Conservation (phyloP, 192 early-diverging fungal species). For the Lobosporangium transversale region DNA sequence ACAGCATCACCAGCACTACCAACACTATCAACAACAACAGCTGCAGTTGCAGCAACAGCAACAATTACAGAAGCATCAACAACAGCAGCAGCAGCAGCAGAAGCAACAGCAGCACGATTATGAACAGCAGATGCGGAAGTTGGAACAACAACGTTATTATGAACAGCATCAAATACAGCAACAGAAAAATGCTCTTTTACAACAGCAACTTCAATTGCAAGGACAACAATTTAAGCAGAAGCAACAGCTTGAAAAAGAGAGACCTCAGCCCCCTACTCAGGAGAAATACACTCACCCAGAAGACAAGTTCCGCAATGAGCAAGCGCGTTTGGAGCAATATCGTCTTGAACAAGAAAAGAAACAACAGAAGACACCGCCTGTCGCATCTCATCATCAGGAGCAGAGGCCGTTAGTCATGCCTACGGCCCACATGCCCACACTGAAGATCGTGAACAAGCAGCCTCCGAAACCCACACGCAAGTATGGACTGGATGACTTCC, state of each 20-base stretch:
- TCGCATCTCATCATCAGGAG: constrained; percentile 10
- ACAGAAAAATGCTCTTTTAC: constrained; percentile 13
- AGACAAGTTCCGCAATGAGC: constrained; percentile 48
- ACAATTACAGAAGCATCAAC: constrained; percentile 37
- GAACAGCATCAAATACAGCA: constrained; percentile 28
- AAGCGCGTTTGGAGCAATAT: constrained; percentile 43
- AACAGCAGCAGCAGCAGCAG: constrained; percentile 30
- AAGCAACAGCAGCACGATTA: constrained; percentile 35
- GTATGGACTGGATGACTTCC: constrained; percentile 91
- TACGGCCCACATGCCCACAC: constrained; percentile 23
- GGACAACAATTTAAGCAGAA: constrained; percentile 20
- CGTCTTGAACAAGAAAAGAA: constrained; percentile 45
- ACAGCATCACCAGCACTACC: constrained; percentile 13
- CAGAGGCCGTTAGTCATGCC: constrained; percentile 44
- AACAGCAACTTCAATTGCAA: constrained; percentile 29
- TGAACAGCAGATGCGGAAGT: constrained; percentile 46
- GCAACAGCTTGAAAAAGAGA: constrained; percentile 23
- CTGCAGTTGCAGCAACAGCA: constrained; percentile 41
- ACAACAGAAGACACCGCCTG: constrained; percentile 19
- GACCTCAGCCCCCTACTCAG: constrained; percentile 5
- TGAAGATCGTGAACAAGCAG: constrained; percentile 50
- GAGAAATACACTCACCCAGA: constrained; percentile 12
- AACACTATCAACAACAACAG: constrained; percentile 17
- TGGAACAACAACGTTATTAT: constrained; percentile 38
- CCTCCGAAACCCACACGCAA: constrained; percentile 56